Evolutionary conservation across 257 asterid genomes (phyloP).

Genomic region (Gentiana macrophylla): DNA sequence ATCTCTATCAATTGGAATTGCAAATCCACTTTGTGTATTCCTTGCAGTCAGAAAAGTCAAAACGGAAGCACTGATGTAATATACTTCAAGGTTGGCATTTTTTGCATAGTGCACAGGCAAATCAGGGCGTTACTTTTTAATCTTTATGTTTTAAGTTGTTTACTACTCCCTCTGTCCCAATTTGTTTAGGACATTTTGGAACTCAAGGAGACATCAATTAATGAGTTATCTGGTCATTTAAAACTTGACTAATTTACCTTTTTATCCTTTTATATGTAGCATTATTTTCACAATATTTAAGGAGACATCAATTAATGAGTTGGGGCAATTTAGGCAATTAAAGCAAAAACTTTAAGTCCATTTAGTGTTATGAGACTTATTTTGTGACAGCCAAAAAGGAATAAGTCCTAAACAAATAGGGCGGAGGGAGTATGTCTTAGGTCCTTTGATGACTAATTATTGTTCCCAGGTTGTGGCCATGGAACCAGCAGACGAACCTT

Average conservation of each 20-base stretch:
- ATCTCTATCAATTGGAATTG: slow-evolving; percentile 72
- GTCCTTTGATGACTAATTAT: neutral
- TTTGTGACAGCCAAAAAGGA: too few relatives aligned
- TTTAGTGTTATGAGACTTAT: too few relatives aligned
- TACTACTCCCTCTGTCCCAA: neutral
- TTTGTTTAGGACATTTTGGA: too few relatives aligned
- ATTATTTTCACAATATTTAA: too few relatives aligned
- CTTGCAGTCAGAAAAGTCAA: slow-evolving; percentile 52
- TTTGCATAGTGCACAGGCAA: neutral
- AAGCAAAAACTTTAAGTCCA: too few relatives aligned
- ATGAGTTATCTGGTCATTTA: too few relatives aligned
- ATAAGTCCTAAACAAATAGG: neutral
- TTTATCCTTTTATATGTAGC: too few relatives aligned
- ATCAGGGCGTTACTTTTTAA: neutral
- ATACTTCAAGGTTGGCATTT: slow-evolving; percentile 63
- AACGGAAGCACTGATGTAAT: slow-evolving; percentile 36
- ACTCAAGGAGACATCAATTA: too few relatives aligned
- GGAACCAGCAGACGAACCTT: slow-evolving; percentile 75
- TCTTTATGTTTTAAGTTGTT: neutral
- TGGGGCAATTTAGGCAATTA: too few relatives aligned
- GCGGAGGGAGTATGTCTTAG: neutral
- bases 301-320: too few relatives aligned
- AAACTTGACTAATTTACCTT: too few relatives aligned
- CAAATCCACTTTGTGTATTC: slow-evolving; percentile 62
- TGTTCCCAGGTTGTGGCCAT: slow-evolving; percentile 58